Evolutionary conservation across 106 monocot genomes (phyloP), one percentile per base, ranked within the genome.

Genomic region (Narthecium ossifragum): DNA sequence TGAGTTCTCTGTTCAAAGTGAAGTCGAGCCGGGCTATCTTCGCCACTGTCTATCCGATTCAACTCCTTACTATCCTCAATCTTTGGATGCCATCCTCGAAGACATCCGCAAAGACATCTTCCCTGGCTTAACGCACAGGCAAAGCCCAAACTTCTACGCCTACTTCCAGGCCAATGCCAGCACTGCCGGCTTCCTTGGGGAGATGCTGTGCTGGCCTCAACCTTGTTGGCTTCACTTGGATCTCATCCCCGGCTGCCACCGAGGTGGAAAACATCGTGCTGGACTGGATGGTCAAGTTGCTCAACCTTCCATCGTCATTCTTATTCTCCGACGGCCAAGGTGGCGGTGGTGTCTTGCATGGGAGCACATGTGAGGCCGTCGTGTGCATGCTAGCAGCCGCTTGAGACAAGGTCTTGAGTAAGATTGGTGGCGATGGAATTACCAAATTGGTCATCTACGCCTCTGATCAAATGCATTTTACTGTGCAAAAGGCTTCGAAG

Each of bases 381-480:
- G 41, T 83, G 9, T 77, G 77, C 73, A 78, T 73, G 0, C 56
- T 83, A 0, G 62, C 55, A 0, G 73, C 82, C 0, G 77, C 82
- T 8, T 46, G 82, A 1, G 77, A 83, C 27, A 45, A 25, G 6
- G 65, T 57, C 14, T 39, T 85, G 31, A 40, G 23, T 17, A 34
- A 57, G 59, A 21, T 53, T 3, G 69, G 62, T 0, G 18, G 12
- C 8, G 58, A 45, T 8, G 60, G 53, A 4, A 74, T 80, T 17
- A 25, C 34, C 26, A 60, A 62, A 49, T 58, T 85, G 55, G 61
- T 70, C 1, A 72, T 76, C 54, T 85, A 85, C 51, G 75, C 60
- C 53, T 85, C 85, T 39, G 85, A 85, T 56, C 85, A 85, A 51
- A 85, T 80, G 6, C 79, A 85, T 46, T 73, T 53, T 26, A 73